Percentiles rank a stretch among this genome's conserved stretches.
Conservation (phyloP, 805 yeast species). For the Sugiyamaella valdiviana region DNA sequence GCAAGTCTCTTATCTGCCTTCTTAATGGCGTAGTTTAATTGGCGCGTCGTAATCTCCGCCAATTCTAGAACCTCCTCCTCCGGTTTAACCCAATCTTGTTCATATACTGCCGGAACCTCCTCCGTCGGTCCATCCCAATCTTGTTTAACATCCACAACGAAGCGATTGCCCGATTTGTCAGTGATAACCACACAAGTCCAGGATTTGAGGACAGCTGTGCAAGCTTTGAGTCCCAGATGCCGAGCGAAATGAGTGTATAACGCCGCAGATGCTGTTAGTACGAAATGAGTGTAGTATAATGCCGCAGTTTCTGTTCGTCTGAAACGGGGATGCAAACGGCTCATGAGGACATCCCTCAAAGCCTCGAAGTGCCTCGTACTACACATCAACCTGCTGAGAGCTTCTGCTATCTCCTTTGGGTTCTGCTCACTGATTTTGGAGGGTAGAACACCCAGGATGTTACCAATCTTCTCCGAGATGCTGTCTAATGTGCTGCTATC, state of each 20-base stretch:
- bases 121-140: background rate
- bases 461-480: background rate
- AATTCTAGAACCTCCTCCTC: background rate
- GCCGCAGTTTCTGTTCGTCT: background rate
- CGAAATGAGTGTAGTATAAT: background rate
- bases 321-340: too few relatives aligned
- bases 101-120: background rate
- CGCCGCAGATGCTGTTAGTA: background rate
- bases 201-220: background rate
- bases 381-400: background rate
- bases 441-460: too few relatives aligned
- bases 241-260: background rate
- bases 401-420: background rate
- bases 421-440: background rate
- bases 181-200: slow-evolving; percentile 1
- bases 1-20: too few relatives aligned
- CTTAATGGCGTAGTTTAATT: too few relatives aligned
- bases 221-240: background rate
- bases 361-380: background rate
- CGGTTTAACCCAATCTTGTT: background rate
- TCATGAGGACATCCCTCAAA: too few relatives aligned
- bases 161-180: too few relatives aligned
- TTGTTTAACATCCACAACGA: background rate
- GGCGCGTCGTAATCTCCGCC: background rate
- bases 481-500: background rate